Conservation (phyloP, 208 protist genomes). For the Crithidia acanthocephali region DNA sequence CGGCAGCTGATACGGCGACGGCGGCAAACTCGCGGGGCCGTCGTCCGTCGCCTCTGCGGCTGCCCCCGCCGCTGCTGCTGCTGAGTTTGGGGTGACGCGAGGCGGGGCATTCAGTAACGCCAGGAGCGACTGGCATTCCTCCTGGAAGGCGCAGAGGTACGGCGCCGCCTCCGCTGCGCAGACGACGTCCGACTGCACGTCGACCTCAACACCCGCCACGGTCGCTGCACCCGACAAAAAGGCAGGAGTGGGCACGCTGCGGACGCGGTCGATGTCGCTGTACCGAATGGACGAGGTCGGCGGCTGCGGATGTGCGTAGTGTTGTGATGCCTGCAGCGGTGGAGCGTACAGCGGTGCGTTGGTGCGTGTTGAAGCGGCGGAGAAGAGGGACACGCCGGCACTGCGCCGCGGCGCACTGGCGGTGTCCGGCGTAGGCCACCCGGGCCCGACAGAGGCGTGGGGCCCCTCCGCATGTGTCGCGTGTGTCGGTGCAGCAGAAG, state of each 20-base stretch:
- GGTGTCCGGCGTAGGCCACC: conserved; percentile 10
- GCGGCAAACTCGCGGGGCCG: neutral
- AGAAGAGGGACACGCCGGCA: neutral
- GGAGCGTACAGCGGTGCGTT: conserved; percentile 33
- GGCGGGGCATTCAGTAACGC: conserved; percentile 24
- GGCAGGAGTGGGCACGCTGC: neutral
- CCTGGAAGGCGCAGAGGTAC: conserved; percentile 35
- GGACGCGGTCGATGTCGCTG: conserved; percentile 21
- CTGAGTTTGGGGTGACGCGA: neutral
- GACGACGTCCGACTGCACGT: conserved; percentile 28
- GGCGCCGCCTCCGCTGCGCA: conserved; percentile 15
- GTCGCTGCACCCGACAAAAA: neutral
- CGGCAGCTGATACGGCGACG: neutral
- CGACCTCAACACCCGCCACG: conserved; percentile 15
- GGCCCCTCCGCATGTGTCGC: neutral
- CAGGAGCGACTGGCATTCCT: conserved; percentile 42
- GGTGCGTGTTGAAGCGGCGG: conserved; percentile 12
- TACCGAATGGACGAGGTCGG: conserved; percentile 7
- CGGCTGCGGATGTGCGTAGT: too few relatives aligned
- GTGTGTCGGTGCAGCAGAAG: neutral
- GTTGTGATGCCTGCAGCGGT: neutral
- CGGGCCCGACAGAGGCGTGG: neutral
- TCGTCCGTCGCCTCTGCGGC: neutral
- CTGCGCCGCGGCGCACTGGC: neutral
- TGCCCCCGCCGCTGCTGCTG: neutral